Conservation (phyloP, 202 grass and related monocot genomes). For the Setaria viridis region DNA sequence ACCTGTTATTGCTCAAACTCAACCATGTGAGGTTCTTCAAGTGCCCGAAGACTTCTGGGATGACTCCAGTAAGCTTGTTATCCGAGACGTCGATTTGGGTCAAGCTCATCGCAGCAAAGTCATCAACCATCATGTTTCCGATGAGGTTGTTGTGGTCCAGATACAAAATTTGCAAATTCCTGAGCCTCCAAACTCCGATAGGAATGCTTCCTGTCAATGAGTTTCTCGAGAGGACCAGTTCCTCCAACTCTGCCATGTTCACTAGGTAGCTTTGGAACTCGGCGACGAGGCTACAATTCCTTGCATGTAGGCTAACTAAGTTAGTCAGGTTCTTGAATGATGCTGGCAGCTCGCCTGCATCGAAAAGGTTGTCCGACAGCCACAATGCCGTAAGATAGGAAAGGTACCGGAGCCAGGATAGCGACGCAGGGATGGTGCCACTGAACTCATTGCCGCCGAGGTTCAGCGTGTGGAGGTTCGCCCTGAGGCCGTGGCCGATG, state of each 20-base stretch:
- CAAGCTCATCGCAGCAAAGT: conserved; percentile 44
- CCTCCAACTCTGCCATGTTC: not conserved
- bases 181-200: conserved; percentile 51
- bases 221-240: conserved; percentile 32
- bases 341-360: not conserved
- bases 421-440: conserved; percentile 46
- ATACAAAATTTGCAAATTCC: conserved; percentile 25
- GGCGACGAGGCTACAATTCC: accelerated
- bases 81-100: not conserved
- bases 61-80: conserved; percentile 55
- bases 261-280: not conserved
- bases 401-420: conserved; percentile 48
- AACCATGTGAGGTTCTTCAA: conserved; percentile 37
- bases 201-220: conserved; percentile 52
- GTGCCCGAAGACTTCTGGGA: conserved; percentile 57
- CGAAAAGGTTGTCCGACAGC: conserved; percentile 35
- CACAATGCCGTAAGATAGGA: conserved; percentile 9
- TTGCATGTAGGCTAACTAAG: accelerated
- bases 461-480: not conserved
- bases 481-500: conserved; percentile 16
- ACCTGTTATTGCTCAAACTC: conserved; percentile 24
- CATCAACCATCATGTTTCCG: conserved; percentile 27
- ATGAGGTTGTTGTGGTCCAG: conserved; percentile 22
- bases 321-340: conserved; percentile 52
- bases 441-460: conserved; percentile 42